A percentile compares a stretch with the other conserved stretches of the same genome.
phyloP scores from a whole-genome alignment of 2,329 filamentous ascomycete genomes.

The Microcyclosporella mali region DNA sequence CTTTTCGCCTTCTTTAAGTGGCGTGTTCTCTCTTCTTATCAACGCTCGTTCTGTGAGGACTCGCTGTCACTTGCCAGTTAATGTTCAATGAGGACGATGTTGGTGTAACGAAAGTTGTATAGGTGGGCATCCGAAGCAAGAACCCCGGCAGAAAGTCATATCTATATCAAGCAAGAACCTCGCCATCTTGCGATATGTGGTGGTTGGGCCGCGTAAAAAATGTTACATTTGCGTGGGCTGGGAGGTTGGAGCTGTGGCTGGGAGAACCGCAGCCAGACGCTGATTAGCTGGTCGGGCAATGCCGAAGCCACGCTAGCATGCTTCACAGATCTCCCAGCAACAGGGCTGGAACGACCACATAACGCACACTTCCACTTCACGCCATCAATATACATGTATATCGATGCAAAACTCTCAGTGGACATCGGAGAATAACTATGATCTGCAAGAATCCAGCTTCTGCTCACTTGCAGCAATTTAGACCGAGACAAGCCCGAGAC shows the following conservation, averaged over 20 bases:
- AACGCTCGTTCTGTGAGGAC: neutral
- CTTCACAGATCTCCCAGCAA: neutral
- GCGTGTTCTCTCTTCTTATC: conserved; percentile 1
- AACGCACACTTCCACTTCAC: neutral
- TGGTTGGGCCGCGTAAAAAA: conserved; percentile 7
- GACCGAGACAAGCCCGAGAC: no score
- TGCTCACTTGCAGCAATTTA: no score
- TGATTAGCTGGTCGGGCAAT: neutral
- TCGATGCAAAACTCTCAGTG: no score
- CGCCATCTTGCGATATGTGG: conserved; percentile 6
- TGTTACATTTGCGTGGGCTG: conserved; percentile 4
- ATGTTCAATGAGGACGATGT: conserved; percentile 14
- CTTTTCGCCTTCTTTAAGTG: neutral
- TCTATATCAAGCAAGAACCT: conserved; percentile 3
- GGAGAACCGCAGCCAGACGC: neutral
- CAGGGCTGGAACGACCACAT: neutral
- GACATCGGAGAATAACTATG: neutral
- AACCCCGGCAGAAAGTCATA: conserved; percentile 1
- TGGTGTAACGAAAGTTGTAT: conserved; percentile 11
- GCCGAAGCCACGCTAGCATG: neutral
- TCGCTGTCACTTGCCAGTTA: neutral
- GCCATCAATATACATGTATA: neutral
- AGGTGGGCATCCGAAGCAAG: conserved; percentile 5
- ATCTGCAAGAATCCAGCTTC: no score
- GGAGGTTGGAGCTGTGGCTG: conserved; percentile 3